phyloP scores from a whole-genome alignment of 2,329 filamentous ascomycete genomes.

The Phialophora expanda region DNA sequence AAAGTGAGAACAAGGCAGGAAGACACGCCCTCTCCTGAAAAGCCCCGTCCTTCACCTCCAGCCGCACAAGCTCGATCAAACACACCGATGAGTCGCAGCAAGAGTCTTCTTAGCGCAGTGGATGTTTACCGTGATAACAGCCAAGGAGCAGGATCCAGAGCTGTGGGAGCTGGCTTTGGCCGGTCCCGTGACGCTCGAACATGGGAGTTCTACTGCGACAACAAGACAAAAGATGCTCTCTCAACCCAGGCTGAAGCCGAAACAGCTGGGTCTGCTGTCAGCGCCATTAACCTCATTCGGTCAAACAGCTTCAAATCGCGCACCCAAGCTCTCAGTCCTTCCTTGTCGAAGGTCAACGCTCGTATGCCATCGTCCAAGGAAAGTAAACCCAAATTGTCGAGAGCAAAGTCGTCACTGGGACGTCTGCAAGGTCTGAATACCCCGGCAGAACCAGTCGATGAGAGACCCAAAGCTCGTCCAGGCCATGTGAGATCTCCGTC shows the following conservation, averaged over 20 bases:
- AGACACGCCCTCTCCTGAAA: conserved; percentile 70
- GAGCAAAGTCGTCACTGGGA: conserved; percentile 66
- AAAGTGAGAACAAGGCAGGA: conserved; percentile 75
- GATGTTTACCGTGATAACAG: conserved; percentile 31
- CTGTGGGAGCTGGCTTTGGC: conserved; percentile 62
- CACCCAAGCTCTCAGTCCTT: conserved; percentile 46
- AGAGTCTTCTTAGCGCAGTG: conserved; percentile 30
- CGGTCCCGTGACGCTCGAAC: conserved; percentile 85
- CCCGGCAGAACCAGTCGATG: conserved; percentile 37
- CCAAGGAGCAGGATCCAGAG: conserved; percentile 19
- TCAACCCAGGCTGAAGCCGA: conserved; percentile 82
- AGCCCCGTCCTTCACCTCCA: conserved; percentile 57
- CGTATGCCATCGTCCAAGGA: conserved; percentile 49
- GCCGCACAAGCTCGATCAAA: conserved; percentile 51
- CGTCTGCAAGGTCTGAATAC: conserved; percentile 60
- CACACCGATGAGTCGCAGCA: conserved; percentile 53
- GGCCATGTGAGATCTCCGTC: conserved; percentile 55
- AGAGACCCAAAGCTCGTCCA: conserved; percentile 43
- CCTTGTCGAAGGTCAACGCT: conserved; percentile 51
- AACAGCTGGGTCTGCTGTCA: conserved; percentile 76
- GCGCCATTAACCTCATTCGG: conserved; percentile 79
- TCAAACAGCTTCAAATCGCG: conserved; percentile 66
- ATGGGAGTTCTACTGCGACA: conserved; percentile 90
- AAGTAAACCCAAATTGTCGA: conserved; percentile 66
- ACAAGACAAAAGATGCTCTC: conserved; percentile 76